Conservation (phyloP, 202 grass and related monocot species). For the Setaria viridis region DNA sequence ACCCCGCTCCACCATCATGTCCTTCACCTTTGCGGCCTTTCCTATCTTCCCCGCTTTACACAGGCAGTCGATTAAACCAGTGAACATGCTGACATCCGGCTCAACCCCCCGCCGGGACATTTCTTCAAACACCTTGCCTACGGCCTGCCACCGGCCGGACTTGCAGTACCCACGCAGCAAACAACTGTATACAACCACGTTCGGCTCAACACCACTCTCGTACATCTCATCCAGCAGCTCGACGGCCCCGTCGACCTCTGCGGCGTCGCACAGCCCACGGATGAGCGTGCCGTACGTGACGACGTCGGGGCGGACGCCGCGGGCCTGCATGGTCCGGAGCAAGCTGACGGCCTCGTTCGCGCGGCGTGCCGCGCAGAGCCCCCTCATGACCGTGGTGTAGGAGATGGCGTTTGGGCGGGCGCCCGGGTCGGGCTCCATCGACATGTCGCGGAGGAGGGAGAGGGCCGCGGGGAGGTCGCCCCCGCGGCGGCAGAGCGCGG, state of each 20-base stretch:
- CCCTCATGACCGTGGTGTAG: slow-evolving; percentile 69
- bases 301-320: slow-evolving; percentile 63
- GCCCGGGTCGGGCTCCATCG: background rate
- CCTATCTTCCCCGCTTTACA: slow-evolving; percentile 58
- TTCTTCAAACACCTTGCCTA: slow-evolving; percentile 60
- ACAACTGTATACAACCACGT: slow-evolving; percentile 60
- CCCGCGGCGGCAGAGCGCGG: slow-evolving; percentile 55
- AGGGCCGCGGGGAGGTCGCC: slow-evolving; percentile 42
- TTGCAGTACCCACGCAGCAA: slow-evolving; percentile 68
- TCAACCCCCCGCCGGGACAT: slow-evolving; percentile 59
- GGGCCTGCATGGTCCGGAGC: slow-evolving; percentile 62
- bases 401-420: slow-evolving; percentile 57
- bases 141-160: slow-evolving; percentile 60
- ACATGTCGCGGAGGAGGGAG: slow-evolving; percentile 65
- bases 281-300: slow-evolving; percentile 73
- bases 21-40: slow-evolving; percentile 51
- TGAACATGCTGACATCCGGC: slow-evolving; percentile 70
- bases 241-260: slow-evolving; percentile 50
- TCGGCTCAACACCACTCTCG: slow-evolving; percentile 43
- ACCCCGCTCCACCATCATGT: slow-evolving; percentile 63
- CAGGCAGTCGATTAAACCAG: slow-evolving; percentile 65
- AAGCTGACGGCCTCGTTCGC: slow-evolving; percentile 58
- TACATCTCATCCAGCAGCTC: slow-evolving; percentile 73
- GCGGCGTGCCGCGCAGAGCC: slow-evolving; percentile 58
- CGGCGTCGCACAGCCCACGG: slow-evolving; percentile 59